Base-by-base conservation (phyloP, 2,329 filamentous ascomycete genomes). In the Fusarium napiforme region DNA sequence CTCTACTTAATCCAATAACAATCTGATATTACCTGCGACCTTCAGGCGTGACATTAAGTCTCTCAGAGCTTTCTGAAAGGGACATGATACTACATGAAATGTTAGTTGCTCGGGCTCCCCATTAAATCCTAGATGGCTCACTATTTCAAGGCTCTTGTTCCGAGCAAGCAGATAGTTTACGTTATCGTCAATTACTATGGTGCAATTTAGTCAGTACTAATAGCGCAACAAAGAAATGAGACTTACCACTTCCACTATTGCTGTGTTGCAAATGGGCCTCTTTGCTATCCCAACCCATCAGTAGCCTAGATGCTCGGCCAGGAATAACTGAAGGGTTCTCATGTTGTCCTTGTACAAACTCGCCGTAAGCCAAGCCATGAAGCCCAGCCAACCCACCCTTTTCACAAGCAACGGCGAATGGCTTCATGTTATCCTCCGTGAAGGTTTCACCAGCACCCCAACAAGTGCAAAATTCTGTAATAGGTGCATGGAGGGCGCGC, bases 211-310 rank as follows among this genome's bases (percentile, higher is more conserved):
- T 46, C 12, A 28, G 19, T 28, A 19, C 18, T 26, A 32, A 39
- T 21, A 26, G 18, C 14, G 36, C 36, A n/a, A 23, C 21, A 26
- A n/a, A n/a, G 23, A 36, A 32, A 11, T 23, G 16, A 26, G 30
- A 56, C 80, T 56, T 69, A 81, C 81, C 66, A 60, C 78, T 81
- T 15, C 76, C 78, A 21, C 76, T 75, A 30, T 77, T 79, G 36
- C 78, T 79, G 60, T 82, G 75, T 21, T 79, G 76, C 37, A 82
- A 45, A 71, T 84, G 83, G 26, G 79, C 82, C 43, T 82, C 81
- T 69, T 78, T 82, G 67, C 79, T 82, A 23, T 84, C 82, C 83
- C 83, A 84, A 9, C 83, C 83, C 42, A 84, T 66, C 30, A 84
- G 64, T 66, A 83, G 71, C 60, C 79, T 74, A 19, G 78, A 81